Evolutionary conservation across 73 alveolate genomes (phyloP), one percentile per base, ranked within the genome.

Genomic region (Paramecium octaurelia): DNA sequence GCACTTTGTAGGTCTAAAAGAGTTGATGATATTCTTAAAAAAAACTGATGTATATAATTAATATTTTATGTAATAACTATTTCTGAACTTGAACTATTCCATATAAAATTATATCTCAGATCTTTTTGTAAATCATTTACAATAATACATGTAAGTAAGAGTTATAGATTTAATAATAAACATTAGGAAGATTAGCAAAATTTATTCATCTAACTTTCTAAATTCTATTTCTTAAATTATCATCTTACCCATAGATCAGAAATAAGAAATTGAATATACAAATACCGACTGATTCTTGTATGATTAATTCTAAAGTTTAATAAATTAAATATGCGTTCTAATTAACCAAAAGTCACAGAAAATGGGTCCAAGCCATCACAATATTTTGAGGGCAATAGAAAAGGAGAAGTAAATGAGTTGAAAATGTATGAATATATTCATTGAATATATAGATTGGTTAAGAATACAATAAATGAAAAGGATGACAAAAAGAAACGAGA

Each of bases 391-490:
- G 99, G 97, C 69, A 98, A 97, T 85, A 96, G 97, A 92, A 98
- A 98, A 75, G 99, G 99, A 21, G 99, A 98, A 95, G 99, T 98
- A 14, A 97, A 95, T 88, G 99, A 97, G 89, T 95, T 97, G 1
- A 85, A 93, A 60, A 31, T 40, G 40, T 46, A 70, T 75, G 42
- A 46, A 35, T 35, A 43, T 36, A 58, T 42, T 73, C 27, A 54
- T 54, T 54, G 69, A 8, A 75, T 58, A 85, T 27, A 1, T 75
- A 96, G 97, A 58, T 93, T 97, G 48, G 95, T 98, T 70, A 96
- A 97, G 92, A 95, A 96, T 93, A 96, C 97, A 59, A 60, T 93
- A 42, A 93, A 95, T 50, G 99, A 98, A 85, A 93, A 96, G 60
- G 99, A 97, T 83, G 88, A 70, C n/a, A 95, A 80, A 64, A 97